Evolutionary conservation across 805 yeast species (phyloP).

Genomic region (Barnettozyma botsteinii): DNA sequence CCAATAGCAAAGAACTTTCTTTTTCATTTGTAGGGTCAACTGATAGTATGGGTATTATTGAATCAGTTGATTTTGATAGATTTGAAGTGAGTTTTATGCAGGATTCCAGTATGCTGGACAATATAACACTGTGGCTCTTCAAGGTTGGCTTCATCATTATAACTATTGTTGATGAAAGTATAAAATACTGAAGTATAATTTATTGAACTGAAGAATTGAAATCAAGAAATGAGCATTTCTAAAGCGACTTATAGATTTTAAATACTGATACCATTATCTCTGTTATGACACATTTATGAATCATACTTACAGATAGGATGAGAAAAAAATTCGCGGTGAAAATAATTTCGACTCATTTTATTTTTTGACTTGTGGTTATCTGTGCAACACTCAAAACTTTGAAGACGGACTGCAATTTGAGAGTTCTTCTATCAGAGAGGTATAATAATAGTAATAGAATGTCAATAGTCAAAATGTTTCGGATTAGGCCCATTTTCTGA

Average conservation of each 20-base stretch:
- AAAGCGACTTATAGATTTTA: neutral
- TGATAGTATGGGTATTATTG: conserved; percentile 4
- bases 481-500: too few relatives aligned
- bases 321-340: too few relatives aligned
- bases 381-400: too few relatives aligned
- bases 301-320: too few relatives aligned
- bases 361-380: too few relatives aligned
- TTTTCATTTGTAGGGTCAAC: neutral
- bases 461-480: too few relatives aligned
- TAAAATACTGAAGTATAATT: too few relatives aligned
- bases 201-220: neutral
- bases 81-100: neutral
- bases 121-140: conserved; percentile 5
- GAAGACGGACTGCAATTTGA: too few relatives aligned
- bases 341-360: neutral
- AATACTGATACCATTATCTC: neutral
- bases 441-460: too few relatives aligned
- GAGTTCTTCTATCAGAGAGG: too few relatives aligned
- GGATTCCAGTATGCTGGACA: conserved; percentile 4
- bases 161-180: too few relatives aligned
- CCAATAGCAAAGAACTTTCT: neutral
- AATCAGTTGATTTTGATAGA: neutral
- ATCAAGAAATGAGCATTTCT: too few relatives aligned
- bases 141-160: neutral
- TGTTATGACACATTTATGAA: conserved; percentile 1